A percentile compares a stretch with the other conserved stretches of the same genome.
phyloP scores from a whole-genome alignment of 495 filamentous ascomycete genomes.

The Xylaria longipes region DNA sequence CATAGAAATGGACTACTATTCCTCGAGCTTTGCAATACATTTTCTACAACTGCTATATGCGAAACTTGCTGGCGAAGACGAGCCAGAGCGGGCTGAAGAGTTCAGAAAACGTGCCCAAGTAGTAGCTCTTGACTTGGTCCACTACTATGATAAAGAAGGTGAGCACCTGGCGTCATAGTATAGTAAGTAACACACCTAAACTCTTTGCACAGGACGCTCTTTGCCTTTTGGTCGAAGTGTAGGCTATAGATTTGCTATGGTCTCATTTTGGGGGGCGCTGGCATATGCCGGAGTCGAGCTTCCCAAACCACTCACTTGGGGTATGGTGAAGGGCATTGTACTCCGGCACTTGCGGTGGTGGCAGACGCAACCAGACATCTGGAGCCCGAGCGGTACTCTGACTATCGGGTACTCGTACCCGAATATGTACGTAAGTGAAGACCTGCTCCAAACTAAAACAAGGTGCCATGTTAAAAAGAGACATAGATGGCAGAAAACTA shows the following conservation, averaged over 20 bases:
- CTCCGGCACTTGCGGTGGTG: conserved; percentile 80
- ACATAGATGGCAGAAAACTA: conserved; percentile 72
- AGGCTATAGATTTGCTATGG: conserved; percentile 83
- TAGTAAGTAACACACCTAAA: background rate
- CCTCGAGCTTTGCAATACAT: conserved; percentile 80
- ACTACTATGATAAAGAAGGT: conserved; percentile 75
- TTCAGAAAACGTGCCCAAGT: conserved; percentile 69
- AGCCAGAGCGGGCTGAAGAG: conserved; percentile 69
- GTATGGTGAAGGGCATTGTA: conserved; percentile 76
- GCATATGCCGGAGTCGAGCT: conserved; percentile 77
- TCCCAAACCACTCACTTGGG: conserved; percentile 73
- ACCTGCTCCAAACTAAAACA: background rate
- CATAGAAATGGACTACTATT: conserved; percentile 80
- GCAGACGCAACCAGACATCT: conserved; percentile 75
- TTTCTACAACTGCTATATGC: conserved; percentile 78
- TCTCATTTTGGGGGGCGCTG: conserved; percentile 78
- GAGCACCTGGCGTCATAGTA: conserved; percentile 6
- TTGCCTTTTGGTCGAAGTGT: conserved; percentile 80
- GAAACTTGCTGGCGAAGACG: conserved; percentile 72
- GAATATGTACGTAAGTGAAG: conserved; percentile 71
- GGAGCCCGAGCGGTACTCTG: conserved; percentile 73
- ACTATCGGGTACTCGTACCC: conserved; percentile 80
- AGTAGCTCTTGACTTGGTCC: conserved; percentile 72
- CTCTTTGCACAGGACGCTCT: conserved; percentile 51
- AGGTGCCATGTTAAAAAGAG: conserved; percentile 24